A percentile compares a stretch with the other conserved stretches of the same genome.
Evolutionary conservation across 139 green algal genomes (phyloP).

Genomic region (Chlamydomonas eustigma): DNA sequence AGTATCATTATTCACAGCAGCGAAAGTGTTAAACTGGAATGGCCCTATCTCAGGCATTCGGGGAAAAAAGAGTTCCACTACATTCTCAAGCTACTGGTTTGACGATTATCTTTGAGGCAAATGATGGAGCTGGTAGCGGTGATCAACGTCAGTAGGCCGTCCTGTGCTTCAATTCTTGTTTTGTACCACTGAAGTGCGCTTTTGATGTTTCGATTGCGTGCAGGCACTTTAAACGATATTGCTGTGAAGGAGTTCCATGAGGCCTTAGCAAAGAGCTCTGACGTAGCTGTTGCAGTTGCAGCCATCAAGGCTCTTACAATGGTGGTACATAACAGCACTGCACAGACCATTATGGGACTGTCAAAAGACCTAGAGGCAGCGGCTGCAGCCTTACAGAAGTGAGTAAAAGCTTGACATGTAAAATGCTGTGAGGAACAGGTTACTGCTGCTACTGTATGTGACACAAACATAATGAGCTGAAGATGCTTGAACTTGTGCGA

Average conservation of each 20-base stretch:
- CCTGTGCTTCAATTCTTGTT: not conserved
- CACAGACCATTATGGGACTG: slow-evolving; percentile 85
- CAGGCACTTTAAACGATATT: slow-evolving; percentile 35
- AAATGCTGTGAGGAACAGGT: no score
- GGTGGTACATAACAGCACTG: slow-evolving; percentile 68
- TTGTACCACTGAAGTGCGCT: not conserved
- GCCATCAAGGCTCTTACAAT: slow-evolving; percentile 81
- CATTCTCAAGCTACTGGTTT: no score
- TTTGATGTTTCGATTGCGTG: not conserved
- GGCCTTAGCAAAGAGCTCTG: slow-evolving; percentile 48
- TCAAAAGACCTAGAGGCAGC: slow-evolving; percentile 79
- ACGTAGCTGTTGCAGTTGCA: slow-evolving; percentile 83
- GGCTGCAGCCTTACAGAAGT: slow-evolving; percentile 60
- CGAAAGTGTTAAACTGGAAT: no score
- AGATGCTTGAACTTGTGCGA: no score
- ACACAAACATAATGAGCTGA: no score
- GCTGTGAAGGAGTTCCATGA: slow-evolving; percentile 76
- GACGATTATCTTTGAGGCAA: slow-evolving; percentile 3
- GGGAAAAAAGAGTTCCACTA: no score
- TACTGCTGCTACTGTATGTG: no score
- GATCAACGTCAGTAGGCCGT: not conserved
- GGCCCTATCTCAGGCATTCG: no score
- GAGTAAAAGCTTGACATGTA: no score
- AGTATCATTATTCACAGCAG: no score
- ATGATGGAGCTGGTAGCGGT: not conserved